Evolutionary conservation across 345 rosid genomes (phyloP).

Genomic region (Ceriops decandra): DNA sequence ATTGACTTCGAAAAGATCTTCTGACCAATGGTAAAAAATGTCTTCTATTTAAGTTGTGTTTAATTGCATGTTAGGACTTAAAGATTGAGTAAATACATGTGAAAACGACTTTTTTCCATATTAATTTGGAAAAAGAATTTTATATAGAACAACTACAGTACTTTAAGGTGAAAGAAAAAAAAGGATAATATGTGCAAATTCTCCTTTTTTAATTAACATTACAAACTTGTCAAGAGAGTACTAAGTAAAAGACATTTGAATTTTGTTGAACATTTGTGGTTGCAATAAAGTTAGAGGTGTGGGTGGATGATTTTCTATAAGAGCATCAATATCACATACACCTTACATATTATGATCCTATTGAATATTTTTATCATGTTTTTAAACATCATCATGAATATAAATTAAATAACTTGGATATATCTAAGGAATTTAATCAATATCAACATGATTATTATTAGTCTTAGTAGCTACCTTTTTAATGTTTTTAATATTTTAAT

Average conservation of each 20-base stretch:
- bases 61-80: fast-evolving
- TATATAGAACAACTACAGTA: too few species aligned
- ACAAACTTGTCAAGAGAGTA: neutral
- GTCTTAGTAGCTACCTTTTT: neutral
- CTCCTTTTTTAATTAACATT: neutral
- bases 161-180: too few species aligned
- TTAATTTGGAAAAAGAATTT: too few species aligned
- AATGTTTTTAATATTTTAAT: neutral
- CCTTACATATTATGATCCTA: neutral
- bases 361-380: neutral
- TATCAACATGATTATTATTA: neutral
- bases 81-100: neutral
- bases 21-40: neutral
- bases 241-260: neutral
- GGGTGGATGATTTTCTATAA: neutral
- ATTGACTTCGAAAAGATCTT: neutral
- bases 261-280: neutral
- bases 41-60: neutral
- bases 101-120: neutral
- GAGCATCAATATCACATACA: neutral
- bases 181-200: too few species aligned
- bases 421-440: neutral
- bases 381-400: neutral
- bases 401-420: neutral
- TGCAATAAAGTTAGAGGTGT: neutral